These are phyloP conservation scores for Ogataea pini DNA, from an alignment of 805 yeast genomes.

Conservation along the genomic window DNA sequence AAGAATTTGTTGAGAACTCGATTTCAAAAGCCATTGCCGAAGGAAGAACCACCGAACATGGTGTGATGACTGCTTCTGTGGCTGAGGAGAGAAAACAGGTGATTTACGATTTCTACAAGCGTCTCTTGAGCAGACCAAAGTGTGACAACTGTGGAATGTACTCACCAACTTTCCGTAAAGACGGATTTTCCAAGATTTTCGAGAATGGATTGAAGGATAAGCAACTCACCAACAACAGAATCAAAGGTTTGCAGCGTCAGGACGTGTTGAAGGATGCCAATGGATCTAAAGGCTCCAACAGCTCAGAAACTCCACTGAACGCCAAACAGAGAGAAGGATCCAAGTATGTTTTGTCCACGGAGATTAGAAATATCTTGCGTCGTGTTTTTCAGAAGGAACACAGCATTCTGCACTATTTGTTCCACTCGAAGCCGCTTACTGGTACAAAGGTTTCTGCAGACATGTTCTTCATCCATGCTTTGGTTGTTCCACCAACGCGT, in stretches of 20 bases:
- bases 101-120: conserved; percentile 73
- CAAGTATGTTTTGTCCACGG: conserved; percentile 84
- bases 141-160: conserved; percentile 97
- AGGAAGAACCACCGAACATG: conserved; percentile 67
- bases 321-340: conserved; percentile 69
- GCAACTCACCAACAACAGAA: conserved; percentile 77
- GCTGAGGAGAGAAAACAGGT: conserved; percentile 79
- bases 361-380: conserved; percentile 76
- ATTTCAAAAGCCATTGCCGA: conserved; percentile 74
- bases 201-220: conserved; percentile 84
- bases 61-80: conserved; percentile 80
- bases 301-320: conserved; percentile 37
- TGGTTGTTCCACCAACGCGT: conserved; percentile 95
- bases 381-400: conserved; percentile 77
- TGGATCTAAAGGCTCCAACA: conserved; percentile 24
- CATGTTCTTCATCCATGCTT: conserved; percentile 83
- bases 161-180: conserved; percentile 92
- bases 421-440: conserved; percentile 74
- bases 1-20: conserved; percentile 66
- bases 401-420: conserved; percentile 63
- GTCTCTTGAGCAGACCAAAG: conserved; percentile 71
- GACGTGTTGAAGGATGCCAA: conserved; percentile 55
- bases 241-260: conserved; percentile 74
- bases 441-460: conserved; percentile 60
- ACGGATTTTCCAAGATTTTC: conserved; percentile 89